Conservation (phyloP, 768 basidiomycete species). For the Auriscalpium microsporum region DNA sequence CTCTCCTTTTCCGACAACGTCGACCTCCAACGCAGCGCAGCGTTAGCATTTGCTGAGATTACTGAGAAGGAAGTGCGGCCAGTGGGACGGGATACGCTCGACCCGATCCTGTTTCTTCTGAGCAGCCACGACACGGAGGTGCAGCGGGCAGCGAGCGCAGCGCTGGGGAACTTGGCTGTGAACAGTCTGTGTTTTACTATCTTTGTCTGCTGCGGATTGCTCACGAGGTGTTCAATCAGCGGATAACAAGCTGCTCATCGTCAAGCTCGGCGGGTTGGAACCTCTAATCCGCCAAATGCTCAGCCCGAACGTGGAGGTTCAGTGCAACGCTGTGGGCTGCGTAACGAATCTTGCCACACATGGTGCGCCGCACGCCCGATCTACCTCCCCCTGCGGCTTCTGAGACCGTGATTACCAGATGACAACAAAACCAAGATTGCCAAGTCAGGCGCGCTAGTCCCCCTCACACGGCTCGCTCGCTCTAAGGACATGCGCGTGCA, state of each 20-base stretch:
- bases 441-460: conserved; percentile 97
- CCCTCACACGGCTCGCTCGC: conserved; percentile 88
- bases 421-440: conserved; percentile 99
- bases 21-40: conserved; percentile 95
- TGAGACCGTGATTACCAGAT: conserved; percentile 40
- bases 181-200: conserved; percentile 62
- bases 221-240: conserved; percentile 38
- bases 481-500: conserved; percentile 99
- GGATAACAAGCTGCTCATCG: conserved; percentile 98
- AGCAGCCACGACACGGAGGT: conserved; percentile 98
- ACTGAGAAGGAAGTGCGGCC: conserved; percentile 99
- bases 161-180: conserved; percentile 94
- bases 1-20: conserved; percentile 99
- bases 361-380: conserved; percentile 42
- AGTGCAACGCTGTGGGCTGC: conserved; percentile 99
- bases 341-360: conserved; percentile 98
- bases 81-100: conserved; percentile 93
- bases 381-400: neutral
- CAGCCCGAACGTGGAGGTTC: conserved; percentile 96
- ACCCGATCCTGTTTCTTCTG: conserved; percentile 94
- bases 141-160: conserved; percentile 95
- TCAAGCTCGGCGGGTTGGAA: conserved; percentile 94
- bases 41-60: conserved; percentile 97
- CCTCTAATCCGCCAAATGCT: conserved; percentile 99
- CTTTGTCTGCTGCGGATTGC: neutral